These are phyloP conservation scores for Tarenaya hassleriana DNA, from an alignment of 345 rosid genomes.

Conservation along the genomic window DNA sequence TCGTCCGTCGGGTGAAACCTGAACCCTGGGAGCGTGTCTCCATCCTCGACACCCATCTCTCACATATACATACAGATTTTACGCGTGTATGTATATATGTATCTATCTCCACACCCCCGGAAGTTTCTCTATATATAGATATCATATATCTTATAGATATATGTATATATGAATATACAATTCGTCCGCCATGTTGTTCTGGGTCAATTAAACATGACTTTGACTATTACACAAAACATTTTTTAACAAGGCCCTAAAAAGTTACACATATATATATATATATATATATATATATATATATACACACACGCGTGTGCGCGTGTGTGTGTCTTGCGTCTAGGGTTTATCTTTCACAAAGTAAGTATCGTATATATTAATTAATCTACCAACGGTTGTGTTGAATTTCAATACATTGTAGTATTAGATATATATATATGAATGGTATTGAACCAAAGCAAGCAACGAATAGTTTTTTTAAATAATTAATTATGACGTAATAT, in stretches of 20 bases:
- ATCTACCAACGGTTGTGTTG: too few species aligned
- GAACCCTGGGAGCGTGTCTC: slow-evolving; percentile 39
- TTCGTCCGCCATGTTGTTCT: slow-evolving; percentile 7
- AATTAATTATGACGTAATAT: too few species aligned
- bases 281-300: too few species aligned
- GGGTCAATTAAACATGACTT: slow-evolving; percentile 28
- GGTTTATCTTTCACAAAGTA: too few species aligned
- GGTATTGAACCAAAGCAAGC: not conserved
- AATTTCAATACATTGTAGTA: not conserved
- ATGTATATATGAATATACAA: slow-evolving; percentile 7
- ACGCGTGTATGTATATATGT: too few species aligned
- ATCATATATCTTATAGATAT: slow-evolving; percentile 16
- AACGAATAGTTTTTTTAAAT: not conserved
- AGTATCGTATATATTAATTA: too few species aligned
- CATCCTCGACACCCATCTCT: not conserved
- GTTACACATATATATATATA: too few species aligned
- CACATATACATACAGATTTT: too few species aligned
- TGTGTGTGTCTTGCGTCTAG: too few species aligned
- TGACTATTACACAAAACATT: slow-evolving; percentile 26
- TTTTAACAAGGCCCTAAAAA: too few species aligned
- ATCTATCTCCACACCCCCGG: too few species aligned
- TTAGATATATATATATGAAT: not conserved
- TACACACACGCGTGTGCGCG: too few species aligned
- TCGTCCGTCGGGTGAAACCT: slow-evolving; percentile 51
- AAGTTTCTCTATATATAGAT: slow-evolving; percentile 3